A percentile compares a stretch with the other conserved stretches of the same genome.
phyloP scores from a whole-genome alignment of 768 basidiomycete genomes.

The Auricularia sp. region DNA sequence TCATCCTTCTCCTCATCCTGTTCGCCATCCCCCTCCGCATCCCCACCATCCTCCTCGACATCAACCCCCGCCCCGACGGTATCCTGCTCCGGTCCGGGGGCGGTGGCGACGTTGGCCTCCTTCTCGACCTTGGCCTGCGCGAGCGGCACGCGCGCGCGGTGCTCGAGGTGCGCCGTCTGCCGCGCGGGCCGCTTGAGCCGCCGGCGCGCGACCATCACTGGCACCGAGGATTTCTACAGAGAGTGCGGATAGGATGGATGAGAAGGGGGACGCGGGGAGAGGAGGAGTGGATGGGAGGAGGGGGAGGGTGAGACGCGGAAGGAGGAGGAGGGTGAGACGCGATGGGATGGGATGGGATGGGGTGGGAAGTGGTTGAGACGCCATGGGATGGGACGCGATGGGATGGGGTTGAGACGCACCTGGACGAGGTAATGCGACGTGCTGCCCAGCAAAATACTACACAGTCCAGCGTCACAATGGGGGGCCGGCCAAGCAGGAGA shows the following conservation, averaged over 20 bases:
- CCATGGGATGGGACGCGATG: neutral
- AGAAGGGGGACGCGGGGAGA: too few species aligned
- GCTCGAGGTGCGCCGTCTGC: slow-evolving; percentile 69
- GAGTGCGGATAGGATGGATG: too few species aligned
- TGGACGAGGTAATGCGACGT: slow-evolving; percentile 92
- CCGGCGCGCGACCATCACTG: slow-evolving; percentile 92
- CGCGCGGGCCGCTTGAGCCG: slow-evolving; percentile 80
- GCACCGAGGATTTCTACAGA: slow-evolving; percentile 77
- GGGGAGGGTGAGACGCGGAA: slow-evolving; percentile 5
- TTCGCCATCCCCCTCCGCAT: slow-evolving; percentile 8
- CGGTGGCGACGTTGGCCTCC: slow-evolving; percentile 35
- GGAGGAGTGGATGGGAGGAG: too few species aligned
- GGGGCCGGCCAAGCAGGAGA: too few species aligned
- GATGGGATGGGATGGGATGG: neutral
- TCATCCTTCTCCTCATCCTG: slow-evolving; percentile 17
- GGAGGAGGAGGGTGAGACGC: neutral
- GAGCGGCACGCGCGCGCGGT: slow-evolving; percentile 74
- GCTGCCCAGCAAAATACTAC: slow-evolving; percentile 82
- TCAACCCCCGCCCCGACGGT: slow-evolving; percentile 47
- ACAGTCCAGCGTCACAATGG: neutral
- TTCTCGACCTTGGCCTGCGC: slow-evolving; percentile 83
- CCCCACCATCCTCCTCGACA: slow-evolving; percentile 16
- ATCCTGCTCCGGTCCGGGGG: slow-evolving; percentile 10
- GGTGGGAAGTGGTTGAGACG: too few species aligned
- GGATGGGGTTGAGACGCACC: slow-evolving; percentile 23